Percentiles rank a stretch among this genome's conserved stretches.
Evolutionary conservation across 2,329 filamentous ascomycete species (phyloP).

Genomic region (Akanthomyces dipterigenus): DNA sequence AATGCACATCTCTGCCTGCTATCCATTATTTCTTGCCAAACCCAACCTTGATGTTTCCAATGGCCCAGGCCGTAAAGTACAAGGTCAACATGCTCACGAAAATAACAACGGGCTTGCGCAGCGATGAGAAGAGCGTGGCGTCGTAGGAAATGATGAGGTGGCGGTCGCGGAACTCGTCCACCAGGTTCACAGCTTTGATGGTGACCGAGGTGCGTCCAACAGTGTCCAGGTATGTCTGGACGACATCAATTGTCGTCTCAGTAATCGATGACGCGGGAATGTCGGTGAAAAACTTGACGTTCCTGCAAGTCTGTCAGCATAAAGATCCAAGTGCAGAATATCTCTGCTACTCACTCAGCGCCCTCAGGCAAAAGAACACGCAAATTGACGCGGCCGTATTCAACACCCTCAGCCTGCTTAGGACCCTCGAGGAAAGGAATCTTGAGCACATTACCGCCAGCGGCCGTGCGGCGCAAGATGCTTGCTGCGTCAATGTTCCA

Average conservation of each 20-base stretch:
- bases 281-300: constrained; percentile 69
- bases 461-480: constrained; percentile 62
- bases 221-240: constrained; percentile 92
- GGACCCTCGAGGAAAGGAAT: constrained; percentile 92
- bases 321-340: neutral
- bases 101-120: constrained; percentile 82
- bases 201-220: constrained; percentile 76
- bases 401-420: constrained; percentile 74
- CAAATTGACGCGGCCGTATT: constrained; percentile 75
- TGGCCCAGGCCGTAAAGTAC: constrained; percentile 66
- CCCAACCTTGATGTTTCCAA: constrained; percentile 75
- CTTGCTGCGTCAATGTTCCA: constrained; percentile 84
- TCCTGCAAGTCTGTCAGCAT: constrained; percentile 48
- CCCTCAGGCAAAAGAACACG: constrained; percentile 88
- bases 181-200: constrained; percentile 76
- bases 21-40: constrained; percentile 48
- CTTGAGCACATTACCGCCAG: constrained; percentile 74
- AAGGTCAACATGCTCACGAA: constrained; percentile 66
- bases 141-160: constrained; percentile 85
- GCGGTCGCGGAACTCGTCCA: constrained; percentile 82
- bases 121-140: constrained; percentile 63
- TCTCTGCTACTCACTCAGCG: constrained; percentile 56
- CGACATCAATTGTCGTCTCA: constrained; percentile 51
- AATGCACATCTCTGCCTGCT: neutral
- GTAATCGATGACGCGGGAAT: constrained; percentile 60